Conservation (phyloP, 345 rosid species). For the Dipteronia sinensis region DNA sequence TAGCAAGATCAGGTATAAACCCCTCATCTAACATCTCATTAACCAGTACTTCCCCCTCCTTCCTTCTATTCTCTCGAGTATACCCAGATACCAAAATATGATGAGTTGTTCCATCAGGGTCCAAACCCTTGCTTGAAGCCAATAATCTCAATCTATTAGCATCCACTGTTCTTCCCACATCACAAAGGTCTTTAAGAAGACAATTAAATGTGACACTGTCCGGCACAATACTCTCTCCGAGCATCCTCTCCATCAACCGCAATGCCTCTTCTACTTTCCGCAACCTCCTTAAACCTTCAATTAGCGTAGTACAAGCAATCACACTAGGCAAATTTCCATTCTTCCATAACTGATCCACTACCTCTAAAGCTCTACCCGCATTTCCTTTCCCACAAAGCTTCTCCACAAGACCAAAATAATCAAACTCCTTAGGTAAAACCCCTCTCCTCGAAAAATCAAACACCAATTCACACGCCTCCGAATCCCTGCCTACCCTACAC, state of each 20-base stretch:
- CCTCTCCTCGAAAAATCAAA: constrained; percentile 57
- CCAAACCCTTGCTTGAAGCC: constrained; percentile 68
- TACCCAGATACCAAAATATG: constrained; percentile 64
- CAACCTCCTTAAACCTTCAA: constrained; percentile 77
- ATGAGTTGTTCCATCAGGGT: constrained; percentile 54
- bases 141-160: constrained; percentile 67
- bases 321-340: constrained; percentile 58
- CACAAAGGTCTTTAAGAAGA: constrained; percentile 73
- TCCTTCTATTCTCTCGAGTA: constrained; percentile 49
- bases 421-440: constrained; percentile 62
- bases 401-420: constrained; percentile 58
- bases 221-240: constrained; percentile 53
- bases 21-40: constrained; percentile 88
- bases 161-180: constrained; percentile 46
- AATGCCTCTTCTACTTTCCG: constrained; percentile 51
- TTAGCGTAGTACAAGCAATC: constrained; percentile 71
- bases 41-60: constrained; percentile 67
- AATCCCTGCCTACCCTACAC: constrained; percentile 48
- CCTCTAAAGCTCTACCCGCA: constrained; percentile 52
- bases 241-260: constrained; percentile 65
- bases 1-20: constrained; percentile 66
- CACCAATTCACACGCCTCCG: constrained; percentile 61
- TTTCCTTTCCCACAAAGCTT: constrained; percentile 52
- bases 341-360: constrained; percentile 65
- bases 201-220: constrained; percentile 80